Conservation (phyloP, 495 filamentous ascomycete genomes). For the Cryomyces minteri region DNA sequence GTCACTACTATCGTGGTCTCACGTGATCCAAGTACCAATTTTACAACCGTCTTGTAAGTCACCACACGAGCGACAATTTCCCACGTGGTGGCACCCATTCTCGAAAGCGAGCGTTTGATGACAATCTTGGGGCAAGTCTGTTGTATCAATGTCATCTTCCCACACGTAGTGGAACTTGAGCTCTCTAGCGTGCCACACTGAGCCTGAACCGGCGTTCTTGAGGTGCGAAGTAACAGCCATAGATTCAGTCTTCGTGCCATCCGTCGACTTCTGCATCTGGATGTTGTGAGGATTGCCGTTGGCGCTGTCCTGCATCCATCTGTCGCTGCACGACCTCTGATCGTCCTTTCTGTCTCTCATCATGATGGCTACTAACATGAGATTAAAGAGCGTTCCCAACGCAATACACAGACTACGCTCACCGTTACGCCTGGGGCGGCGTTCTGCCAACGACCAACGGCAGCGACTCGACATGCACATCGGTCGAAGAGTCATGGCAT, state of each 20-base stretch:
- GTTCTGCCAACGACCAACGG: neutral
- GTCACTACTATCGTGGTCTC: too few species aligned
- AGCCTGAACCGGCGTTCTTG: neutral
- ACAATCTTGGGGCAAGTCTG: too few species aligned
- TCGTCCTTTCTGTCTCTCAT: neutral
- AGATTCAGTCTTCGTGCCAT: neutral
- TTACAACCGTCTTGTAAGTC: too few species aligned
- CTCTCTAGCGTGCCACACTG: too few species aligned
- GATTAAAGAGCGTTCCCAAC: neutral
- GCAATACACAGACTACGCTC: neutral
- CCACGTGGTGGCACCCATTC: too few species aligned
- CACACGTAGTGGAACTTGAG: too few species aligned
- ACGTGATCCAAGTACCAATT: too few species aligned
- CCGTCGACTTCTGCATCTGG: neutral
- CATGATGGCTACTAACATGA: neutral
- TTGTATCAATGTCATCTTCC: too few species aligned
- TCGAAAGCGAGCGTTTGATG: too few species aligned
- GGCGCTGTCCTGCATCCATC: neutral
- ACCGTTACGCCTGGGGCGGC: neutral
- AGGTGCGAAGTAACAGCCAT: neutral
- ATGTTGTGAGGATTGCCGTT: neutral
- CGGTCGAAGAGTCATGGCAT: neutral
- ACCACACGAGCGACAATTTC: too few species aligned
- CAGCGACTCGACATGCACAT: neutral
- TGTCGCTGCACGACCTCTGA: too few species aligned